A percentile compares a stretch with the other conserved stretches of the same genome.
phyloP scores from a whole-genome alignment of 208 protist species.

The Spongospora subterranea region DNA sequence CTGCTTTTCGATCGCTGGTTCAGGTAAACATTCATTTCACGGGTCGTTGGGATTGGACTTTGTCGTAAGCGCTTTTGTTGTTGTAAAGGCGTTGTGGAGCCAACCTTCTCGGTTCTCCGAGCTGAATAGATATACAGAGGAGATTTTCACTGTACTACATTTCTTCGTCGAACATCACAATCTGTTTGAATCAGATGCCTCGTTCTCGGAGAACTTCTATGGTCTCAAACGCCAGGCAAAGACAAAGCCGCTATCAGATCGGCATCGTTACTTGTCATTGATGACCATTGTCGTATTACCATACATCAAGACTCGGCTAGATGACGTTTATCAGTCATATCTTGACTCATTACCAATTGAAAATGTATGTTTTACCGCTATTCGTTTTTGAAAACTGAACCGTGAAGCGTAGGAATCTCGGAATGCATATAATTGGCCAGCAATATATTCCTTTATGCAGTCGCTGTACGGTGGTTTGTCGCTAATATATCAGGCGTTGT shows the following conservation, averaged over 20 bases:
- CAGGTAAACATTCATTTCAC: no score
- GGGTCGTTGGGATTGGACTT: not conserved
- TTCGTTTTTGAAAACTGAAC: no score
- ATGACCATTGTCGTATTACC: not conserved
- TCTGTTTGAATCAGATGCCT: not conserved
- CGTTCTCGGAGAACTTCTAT: constrained; percentile 54
- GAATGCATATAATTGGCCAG: not conserved
- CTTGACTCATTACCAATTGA: no score
- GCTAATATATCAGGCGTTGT: constrained; percentile 6
- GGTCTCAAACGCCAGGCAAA: not conserved
- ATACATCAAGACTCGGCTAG: not conserved
- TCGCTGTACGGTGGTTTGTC: not conserved
- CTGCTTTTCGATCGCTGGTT: constrained; percentile 5
- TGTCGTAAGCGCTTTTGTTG: not conserved
- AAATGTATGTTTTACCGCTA: no score
- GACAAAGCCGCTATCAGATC: not conserved
- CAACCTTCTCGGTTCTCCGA: not conserved
- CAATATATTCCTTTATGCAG: not conserved
- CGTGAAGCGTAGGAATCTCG: no score
- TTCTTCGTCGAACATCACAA: constrained; percentile 9
- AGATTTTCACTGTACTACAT: constrained; percentile 35
- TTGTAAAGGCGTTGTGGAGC: not conserved
- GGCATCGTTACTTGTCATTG: not conserved
- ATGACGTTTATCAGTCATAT: not conserved
- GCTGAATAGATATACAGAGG: not conserved